Percentiles rank a stretch among this genome's conserved stretches.
phyloP scores from a whole-genome alignment of 352 stramenopile species.

The Phytophthora tentaculata region DNA sequence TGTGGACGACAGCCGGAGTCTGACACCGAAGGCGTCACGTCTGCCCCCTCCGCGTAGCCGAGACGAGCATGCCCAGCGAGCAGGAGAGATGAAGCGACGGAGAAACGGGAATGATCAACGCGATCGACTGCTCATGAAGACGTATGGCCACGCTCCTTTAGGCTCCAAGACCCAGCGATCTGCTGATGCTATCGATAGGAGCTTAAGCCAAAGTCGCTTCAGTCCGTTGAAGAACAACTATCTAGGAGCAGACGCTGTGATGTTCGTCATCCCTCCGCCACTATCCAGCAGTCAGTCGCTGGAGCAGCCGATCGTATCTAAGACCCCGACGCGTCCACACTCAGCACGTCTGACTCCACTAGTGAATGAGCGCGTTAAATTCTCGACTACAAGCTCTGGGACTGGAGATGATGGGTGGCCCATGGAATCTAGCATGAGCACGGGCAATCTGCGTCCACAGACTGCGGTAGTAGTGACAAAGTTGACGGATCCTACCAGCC shows the following conservation, averaged over 20 bases:
- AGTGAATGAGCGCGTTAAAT: conserved; percentile 47
- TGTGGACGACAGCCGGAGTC: conserved; percentile 25
- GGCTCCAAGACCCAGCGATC: conserved; percentile 29
- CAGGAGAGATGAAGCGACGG: conserved; percentile 37
- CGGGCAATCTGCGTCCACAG: conserved; percentile 32
- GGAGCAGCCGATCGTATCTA: conserved; percentile 32
- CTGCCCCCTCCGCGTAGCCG: conserved; percentile 46
- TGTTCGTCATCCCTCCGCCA: conserved; percentile 62
- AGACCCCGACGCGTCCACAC: conserved; percentile 38
- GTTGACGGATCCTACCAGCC: conserved; percentile 24
- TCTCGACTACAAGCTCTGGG: conserved; percentile 34
- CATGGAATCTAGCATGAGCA: conserved; percentile 28
- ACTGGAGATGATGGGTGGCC: conserved; percentile 21
- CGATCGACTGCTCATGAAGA: conserved; percentile 56
- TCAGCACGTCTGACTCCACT: conserved; percentile 48
- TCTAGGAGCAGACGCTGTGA: conserved; percentile 39
- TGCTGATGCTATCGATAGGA: conserved; percentile 21
- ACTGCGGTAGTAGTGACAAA: conserved; percentile 52
- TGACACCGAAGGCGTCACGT: conserved; percentile 34
- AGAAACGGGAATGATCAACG: conserved; percentile 52
- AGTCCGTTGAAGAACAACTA: conserved; percentile 58
- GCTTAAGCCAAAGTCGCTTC: conserved; percentile 27
- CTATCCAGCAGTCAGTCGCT: conserved; percentile 41
- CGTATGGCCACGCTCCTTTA: conserved; percentile 47
- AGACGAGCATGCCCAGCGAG: conserved; percentile 45